Percentiles rank a stretch among this genome's conserved stretches.
These are phyloP conservation scores for Suhomyces coccinellae DNA, from an alignment of 1,139 yeast genomes.

Conservation along the genomic window DNA sequence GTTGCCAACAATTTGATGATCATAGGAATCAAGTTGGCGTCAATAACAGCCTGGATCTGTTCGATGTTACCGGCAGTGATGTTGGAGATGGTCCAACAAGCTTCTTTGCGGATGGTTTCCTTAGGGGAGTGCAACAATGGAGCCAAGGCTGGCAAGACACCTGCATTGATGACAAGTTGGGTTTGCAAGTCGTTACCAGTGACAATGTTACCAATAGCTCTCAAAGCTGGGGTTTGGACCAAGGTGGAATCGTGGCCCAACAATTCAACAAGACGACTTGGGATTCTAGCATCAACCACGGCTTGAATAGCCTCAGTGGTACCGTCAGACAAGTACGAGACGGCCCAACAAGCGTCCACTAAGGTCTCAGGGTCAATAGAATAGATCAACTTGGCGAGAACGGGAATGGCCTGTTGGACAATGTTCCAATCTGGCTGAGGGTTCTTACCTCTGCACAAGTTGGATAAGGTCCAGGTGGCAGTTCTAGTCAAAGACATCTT, in stretches of 20 bases:
- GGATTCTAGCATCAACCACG: conserved; percentile 94
- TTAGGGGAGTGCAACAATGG: conserved; percentile 80
- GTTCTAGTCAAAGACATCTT: conserved; percentile 90
- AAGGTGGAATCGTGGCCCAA: conserved; percentile 78
- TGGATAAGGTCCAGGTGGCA: conserved; percentile 97
- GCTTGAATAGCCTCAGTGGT: conserved; percentile 92
- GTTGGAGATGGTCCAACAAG: conserved; percentile 98
- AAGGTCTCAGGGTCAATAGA: conserved; percentile 90
- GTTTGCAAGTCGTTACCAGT: conserved; percentile 97
- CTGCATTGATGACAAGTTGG: conserved; percentile 90
- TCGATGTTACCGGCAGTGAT: conserved; percentile 96
- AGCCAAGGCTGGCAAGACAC: conserved; percentile 83
- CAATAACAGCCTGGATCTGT: conserved; percentile 96
- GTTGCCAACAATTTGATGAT: conserved; percentile 74
- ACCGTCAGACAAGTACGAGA: conserved; percentile 92
- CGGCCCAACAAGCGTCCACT: conserved; percentile 99
- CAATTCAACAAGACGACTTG: conserved; percentile 88
- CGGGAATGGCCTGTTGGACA: conserved; percentile 86
- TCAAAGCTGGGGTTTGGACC: conserved; percentile 94
- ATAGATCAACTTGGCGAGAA: conserved; percentile 85
- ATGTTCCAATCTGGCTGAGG: conserved; percentile 96
- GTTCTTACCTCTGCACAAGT: conserved; percentile 92
- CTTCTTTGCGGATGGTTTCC: conserved; percentile 93
- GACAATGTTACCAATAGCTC: conserved; percentile 97
- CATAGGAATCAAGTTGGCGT: conserved; percentile 91